Percentiles rank a stretch among this genome's conserved stretches.
phyloP scores from a whole-genome alignment of 768 basidiomycete species.

The Ramaria sp. region DNA sequence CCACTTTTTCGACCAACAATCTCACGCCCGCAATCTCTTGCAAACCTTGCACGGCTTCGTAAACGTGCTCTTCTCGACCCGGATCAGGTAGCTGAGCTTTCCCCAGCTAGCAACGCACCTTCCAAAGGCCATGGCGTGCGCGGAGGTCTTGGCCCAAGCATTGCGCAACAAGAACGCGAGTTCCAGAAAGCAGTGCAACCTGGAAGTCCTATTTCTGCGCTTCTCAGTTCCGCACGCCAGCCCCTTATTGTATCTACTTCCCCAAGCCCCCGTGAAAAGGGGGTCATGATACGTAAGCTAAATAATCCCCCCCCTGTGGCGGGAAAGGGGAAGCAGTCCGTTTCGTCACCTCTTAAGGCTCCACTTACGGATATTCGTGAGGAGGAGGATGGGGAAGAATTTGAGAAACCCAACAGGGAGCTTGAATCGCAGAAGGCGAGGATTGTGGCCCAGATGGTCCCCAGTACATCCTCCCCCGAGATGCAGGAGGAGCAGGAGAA shows the following conservation, averaged over 20 bases:
- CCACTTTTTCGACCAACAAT: slow-evolving; percentile 69
- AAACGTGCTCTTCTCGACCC: slow-evolving; percentile 54
- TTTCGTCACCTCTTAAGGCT: slow-evolving; percentile 6
- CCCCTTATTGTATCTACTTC: slow-evolving; percentile 56
- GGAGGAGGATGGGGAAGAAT: slow-evolving; percentile 31
- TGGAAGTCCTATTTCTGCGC: slow-evolving; percentile 84
- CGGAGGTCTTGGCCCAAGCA: slow-evolving; percentile 26
- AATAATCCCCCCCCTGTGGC: slow-evolving; percentile 18
- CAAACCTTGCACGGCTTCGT: slow-evolving; percentile 62
- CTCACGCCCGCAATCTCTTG: slow-evolving; percentile 44
- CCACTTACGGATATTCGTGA: slow-evolving; percentile 35
- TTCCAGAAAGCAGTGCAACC: slow-evolving; percentile 95
- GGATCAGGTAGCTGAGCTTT: slow-evolving; percentile 35
- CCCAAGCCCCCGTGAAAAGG: slow-evolving; percentile 12
- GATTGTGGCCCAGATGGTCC: slow-evolving; percentile 91
- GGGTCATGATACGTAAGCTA: slow-evolving; percentile 6
- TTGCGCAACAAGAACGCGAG: slow-evolving; percentile 83
- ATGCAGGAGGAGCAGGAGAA: slow-evolving; percentile 27
- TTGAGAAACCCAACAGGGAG: slow-evolving; percentile 37
- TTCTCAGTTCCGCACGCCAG: slow-evolving; percentile 82
- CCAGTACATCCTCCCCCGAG: slow-evolving; percentile 26
- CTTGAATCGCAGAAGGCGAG: slow-evolving; percentile 85
- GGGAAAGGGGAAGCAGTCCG: slow-evolving; percentile 2
- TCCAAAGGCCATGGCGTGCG: slow-evolving; percentile 6
- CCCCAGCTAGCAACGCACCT: slow-evolving; percentile 16